phyloP scores from a whole-genome alignment of 306 rosid species.

The Luffa aegyptiaca region DNA sequence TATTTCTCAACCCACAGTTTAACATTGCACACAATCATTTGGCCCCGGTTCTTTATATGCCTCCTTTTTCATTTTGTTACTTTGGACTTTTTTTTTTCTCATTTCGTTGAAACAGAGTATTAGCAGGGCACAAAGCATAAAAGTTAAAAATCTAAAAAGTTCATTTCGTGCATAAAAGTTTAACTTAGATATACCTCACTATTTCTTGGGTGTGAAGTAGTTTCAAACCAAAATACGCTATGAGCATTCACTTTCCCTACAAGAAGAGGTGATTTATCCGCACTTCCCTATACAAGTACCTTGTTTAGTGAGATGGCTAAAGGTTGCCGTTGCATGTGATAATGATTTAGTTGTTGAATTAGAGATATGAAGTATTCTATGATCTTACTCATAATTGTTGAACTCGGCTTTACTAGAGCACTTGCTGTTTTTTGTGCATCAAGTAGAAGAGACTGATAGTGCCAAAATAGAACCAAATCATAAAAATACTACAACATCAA shows the following conservation, averaged over 20 bases:
- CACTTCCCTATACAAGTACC: not conserved
- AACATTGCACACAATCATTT: not conserved
- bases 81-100: not conserved
- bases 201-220: not conserved
- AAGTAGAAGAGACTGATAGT: not conserved
- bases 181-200: not conserved
- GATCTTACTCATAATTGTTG: not conserved
- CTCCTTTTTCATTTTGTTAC: not conserved
- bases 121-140: not conserved
- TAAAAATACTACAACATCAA: not conserved
- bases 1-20: not conserved
- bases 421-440: not conserved
- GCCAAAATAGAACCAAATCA: not conserved
- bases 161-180: not conserved
- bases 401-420: not conserved
- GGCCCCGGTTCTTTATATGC: not conserved
- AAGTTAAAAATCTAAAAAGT: not conserved
- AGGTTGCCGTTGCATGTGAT: not conserved
- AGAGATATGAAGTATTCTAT: not conserved
- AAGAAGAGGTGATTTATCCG: not conserved
- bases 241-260: not conserved
- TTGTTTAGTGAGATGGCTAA: not conserved
- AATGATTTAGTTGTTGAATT: not conserved
- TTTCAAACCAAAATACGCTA: no score
- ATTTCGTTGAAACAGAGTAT: not conserved